Base-by-base conservation (phyloP, 495 filamentous ascomycete species). In the Penicillium mononematosum region DNA sequence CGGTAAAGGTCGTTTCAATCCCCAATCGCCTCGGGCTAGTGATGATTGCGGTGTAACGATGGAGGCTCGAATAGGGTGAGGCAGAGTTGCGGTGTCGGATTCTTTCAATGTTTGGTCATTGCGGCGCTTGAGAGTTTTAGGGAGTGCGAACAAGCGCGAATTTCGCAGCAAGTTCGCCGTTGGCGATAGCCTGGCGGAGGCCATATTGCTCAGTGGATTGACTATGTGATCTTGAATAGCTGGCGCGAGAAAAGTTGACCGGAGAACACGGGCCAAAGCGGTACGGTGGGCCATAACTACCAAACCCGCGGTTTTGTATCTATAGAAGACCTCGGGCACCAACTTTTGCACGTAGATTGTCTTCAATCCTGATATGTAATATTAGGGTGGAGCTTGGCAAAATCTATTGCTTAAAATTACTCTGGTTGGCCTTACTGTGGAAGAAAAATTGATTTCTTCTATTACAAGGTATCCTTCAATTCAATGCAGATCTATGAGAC, bases 11-110 rank as follows among this genome's bases (percentile, higher is more conserved):
- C 95, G 79, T 73, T 99, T 99, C 60, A 98, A 75, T 24, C 94
- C 94, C 95, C 94, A 99, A 66, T 98, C 94, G 20, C 94, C 94
- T 60, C 81, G 80, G 20, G 73, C 67, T 34, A 90, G 81, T n/a
- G 93, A 92, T 22, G 87, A 80, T 6, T 72, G 65, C 3, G 91
- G 86, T 1, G 92, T 96, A 17, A 89, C 87, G 66, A 99, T 89
- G 59, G 90, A 81, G 59, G 91, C 89, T 66, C 89, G 83, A 55
- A 84, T 91, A n/a, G 94, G 94, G 74, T 87, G 86, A 55, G 83
- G 82, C 19, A 83, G 74, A 27, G 93, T 95, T 29, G 88, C 84
- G 24, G 87, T 88, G 44, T 85, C 73, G 34, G 87, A 88, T 50
- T 74, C 67, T 50, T 71, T 78, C 12, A 79, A 72, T 5, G 71